These are phyloP conservation scores for Anethum foeniculum DNA, from an alignment of 140 eudicot genomes.

Conservation along the genomic window DNA sequence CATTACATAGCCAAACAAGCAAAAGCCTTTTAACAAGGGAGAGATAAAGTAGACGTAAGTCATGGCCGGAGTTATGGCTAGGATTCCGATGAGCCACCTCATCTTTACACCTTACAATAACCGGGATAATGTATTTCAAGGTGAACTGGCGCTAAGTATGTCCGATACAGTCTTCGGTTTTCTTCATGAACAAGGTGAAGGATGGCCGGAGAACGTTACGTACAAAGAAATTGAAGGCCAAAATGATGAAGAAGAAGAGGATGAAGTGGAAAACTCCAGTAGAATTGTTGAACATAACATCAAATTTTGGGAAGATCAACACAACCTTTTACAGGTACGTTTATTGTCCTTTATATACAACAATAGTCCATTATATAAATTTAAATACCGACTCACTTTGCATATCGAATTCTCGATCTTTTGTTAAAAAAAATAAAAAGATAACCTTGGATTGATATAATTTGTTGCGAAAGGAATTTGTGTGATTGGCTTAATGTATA, in stretches of 20 bases:
- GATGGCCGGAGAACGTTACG: conserved; percentile 17
- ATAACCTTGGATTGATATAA: neutral
- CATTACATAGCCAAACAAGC: no score
- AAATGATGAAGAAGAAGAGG: conserved; percentile 41
- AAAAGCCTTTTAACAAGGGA: no score
- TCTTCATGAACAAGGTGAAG: conserved; percentile 42
- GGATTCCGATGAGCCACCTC: conserved; percentile 47
- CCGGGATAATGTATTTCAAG: conserved; percentile 22
- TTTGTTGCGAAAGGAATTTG: neutral
- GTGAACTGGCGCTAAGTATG: conserved; percentile 31
- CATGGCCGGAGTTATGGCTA: conserved; percentile 42
- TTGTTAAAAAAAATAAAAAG: neutral
- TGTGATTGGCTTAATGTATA: neutral
- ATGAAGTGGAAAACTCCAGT: conserved; percentile 31
- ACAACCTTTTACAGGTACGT: conserved; percentile 48
- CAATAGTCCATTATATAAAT: no score
- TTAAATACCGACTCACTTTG: neutral
- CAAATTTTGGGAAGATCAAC: conserved; percentile 65
- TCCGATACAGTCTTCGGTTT: conserved; percentile 80
- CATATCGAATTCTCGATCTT: neutral
- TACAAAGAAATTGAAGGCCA: neutral
- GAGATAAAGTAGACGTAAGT: no score
- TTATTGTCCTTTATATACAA: no score
- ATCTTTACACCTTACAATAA: conserved; percentile 30
- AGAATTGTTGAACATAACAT: conserved; percentile 27